Conservation (phyloP, 2,329 filamentous ascomycete species). For the Neurospora sp. region DNA sequence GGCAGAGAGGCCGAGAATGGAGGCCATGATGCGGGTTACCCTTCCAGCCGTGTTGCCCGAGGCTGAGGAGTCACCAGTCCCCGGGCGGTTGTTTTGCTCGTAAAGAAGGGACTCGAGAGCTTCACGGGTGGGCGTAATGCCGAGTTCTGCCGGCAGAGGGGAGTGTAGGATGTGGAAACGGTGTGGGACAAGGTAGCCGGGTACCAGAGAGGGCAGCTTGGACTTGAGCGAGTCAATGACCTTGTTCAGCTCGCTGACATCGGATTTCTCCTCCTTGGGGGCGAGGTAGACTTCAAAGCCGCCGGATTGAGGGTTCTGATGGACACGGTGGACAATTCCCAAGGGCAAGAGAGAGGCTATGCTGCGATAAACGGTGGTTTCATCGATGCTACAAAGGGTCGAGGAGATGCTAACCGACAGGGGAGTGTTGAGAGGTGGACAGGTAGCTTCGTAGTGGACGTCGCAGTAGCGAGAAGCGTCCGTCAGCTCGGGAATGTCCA, state of each 20-base stretch:
- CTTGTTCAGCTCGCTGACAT: background rate
- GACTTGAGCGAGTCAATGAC: background rate
- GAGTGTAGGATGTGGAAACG: background rate
- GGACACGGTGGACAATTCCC: background rate
- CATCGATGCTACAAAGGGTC: slow-evolving; percentile 24
- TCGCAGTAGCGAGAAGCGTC: slow-evolving; percentile 33
- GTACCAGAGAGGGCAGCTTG: background rate
- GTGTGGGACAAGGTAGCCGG: background rate
- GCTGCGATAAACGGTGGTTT: slow-evolving; percentile 18
- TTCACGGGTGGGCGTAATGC: background rate
- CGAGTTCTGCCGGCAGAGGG: background rate
- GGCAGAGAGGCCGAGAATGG: slow-evolving; percentile 30
- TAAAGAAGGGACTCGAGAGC: background rate
- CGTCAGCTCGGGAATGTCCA: slow-evolving; percentile 33
- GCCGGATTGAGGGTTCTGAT: background rate
- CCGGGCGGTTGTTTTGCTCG: background rate
- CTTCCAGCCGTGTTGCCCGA: slow-evolving; percentile 8
- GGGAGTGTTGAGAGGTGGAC: slow-evolving; percentile 37
- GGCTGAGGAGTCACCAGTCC: background rate
- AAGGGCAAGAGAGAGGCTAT: background rate
- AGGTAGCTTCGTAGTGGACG: slow-evolving; percentile 40
- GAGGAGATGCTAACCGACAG: slow-evolving; percentile 32
- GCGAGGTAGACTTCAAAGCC: background rate
- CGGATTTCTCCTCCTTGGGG: background rate
- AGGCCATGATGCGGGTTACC: slow-evolving; percentile 35